Evolutionary conservation across 129 eudicot species (phyloP), one percentile per base, ranked within the genome.

Genomic region (Escallonia rubra): DNA sequence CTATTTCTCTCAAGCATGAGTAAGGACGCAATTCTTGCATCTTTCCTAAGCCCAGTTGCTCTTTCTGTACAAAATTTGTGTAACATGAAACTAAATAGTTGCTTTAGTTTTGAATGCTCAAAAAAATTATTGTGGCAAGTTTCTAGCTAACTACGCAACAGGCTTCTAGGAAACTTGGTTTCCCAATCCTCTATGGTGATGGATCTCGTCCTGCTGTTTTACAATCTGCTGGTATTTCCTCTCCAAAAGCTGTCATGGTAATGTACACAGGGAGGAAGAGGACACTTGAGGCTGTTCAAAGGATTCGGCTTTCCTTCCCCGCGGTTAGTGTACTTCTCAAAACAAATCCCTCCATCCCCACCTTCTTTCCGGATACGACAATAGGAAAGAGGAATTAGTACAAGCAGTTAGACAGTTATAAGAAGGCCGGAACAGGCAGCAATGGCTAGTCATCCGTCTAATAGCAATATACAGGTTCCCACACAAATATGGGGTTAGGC

Each of bases 181-280:
- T 89, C 75, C 96, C 99, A 2, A 80, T 93, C 61, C 80, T 78
- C n/a, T 93, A 89, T 63, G 99, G 99, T 14, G 99, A 93, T 77
- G 99, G 96, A 49, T 86, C 99, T 12, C 84, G 99, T 48, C 92
- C 99, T 16, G 88, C 90, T 49, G 96, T 89, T 63, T 59, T 93
- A 72, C 95, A 86, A 70, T 93, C 99, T 58, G 99, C 99, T 69
- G 99, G 99, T 63, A 87, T 93, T 39, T 86, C 87, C 60, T 84
- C 96, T 60, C 99, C 99, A 43, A 89, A 86, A 89, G 99, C 99
- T 3, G 90, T 93, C 51, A 80, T 93, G 88, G 87, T 93, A 57
- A 93, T 93, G 99, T 89, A 89, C 56, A 87, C 83, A 1, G 95
- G 80, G 55, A 84, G 79, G 56, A 41, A 77, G 66, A 86, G 78